These are phyloP conservation scores for Taphrina sp. DNA, from an alignment of 1,139 yeast species.

Conservation along the genomic window DNA sequence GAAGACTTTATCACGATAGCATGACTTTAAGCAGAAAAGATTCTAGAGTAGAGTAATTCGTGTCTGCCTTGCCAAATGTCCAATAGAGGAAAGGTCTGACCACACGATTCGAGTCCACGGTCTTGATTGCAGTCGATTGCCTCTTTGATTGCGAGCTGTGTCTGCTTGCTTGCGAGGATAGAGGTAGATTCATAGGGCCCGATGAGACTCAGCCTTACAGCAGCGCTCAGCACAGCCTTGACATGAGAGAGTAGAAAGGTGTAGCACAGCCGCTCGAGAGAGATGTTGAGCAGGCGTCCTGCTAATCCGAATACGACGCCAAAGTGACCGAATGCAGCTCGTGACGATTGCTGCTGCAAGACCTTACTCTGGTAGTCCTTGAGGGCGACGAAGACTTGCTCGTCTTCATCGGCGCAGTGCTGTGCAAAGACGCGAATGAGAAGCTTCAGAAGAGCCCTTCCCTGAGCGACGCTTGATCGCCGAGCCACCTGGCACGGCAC, in stretches of 20 bases:
- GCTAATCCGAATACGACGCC: conserved; percentile 33
- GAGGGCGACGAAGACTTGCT: neutral
- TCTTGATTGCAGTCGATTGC: neutral
- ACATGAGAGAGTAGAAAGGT: conserved; percentile 27
- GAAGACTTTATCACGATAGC: neutral
- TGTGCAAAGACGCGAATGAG: conserved; percentile 14
- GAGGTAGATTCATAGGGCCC: conserved; percentile 32
- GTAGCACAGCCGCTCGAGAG: conserved; percentile 17
- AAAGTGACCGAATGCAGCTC: conserved; percentile 29
- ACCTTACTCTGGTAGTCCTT: conserved; percentile 9
- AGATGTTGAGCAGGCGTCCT: conserved; percentile 27
- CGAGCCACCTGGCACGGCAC: conserved; percentile 32
- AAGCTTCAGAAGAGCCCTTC: conserved; percentile 32
- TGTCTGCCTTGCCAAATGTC: conserved; percentile 35
- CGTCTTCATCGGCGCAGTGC: conserved; percentile 1
- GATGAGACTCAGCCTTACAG: conserved; percentile 33
- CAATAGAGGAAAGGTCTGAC: conserved; percentile 30
- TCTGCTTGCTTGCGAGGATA: conserved; percentile 22
- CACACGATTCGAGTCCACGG: conserved; percentile 17
- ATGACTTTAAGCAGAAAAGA: conserved; percentile 26
- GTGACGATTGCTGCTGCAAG: neutral
- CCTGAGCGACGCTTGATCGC: conserved; percentile 32
- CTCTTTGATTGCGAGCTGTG: conserved; percentile 8
- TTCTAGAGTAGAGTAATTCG: conserved; percentile 33
- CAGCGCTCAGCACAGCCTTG: conserved; percentile 33